These are phyloP conservation scores for Penicillium rolfsii DNA, from an alignment of 2,329 filamentous ascomycete genomes.

Conservation along the genomic window DNA sequence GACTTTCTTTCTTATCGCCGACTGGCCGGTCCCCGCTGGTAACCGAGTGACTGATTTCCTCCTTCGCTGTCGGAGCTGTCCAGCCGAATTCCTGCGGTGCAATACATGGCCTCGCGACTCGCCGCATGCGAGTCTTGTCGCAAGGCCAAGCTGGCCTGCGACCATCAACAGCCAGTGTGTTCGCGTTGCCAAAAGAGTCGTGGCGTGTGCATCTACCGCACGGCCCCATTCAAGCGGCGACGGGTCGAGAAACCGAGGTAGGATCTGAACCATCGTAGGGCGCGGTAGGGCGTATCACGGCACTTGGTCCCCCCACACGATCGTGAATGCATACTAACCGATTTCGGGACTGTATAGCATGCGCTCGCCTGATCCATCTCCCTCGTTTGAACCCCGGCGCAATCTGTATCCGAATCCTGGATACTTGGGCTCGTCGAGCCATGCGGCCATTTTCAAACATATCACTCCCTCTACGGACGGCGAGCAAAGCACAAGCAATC, in stretches of 20 bases:
- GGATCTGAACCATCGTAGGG: conserved; percentile 4
- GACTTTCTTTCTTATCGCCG: conserved; percentile 22
- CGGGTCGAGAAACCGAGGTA: conserved; percentile 28
- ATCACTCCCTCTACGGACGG: conserved; percentile 27
- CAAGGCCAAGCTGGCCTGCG: conserved; percentile 31
- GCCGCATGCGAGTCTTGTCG: conserved; percentile 33
- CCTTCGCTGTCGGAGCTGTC: conserved; percentile 13
- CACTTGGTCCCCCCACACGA: background rate
- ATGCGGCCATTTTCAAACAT: conserved; percentile 36
- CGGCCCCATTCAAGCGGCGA: conserved; percentile 32
- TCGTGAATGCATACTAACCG: background rate
- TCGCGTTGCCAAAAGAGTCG: conserved; percentile 23
- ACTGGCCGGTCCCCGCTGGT: conserved; percentile 22
- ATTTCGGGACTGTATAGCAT: conserved; percentile 10
- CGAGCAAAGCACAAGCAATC: conserved; percentile 14
- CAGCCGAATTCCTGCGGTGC: background rate
- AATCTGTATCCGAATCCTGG: conserved; percentile 35
- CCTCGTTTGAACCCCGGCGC: conserved; percentile 27
- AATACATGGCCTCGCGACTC: conserved; percentile 27
- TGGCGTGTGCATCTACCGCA: conserved; percentile 34
- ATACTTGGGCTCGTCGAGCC: conserved; percentile 35
- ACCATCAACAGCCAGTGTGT: conserved; percentile 29
- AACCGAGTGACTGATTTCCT: conserved; percentile 20
- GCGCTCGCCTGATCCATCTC: conserved; percentile 24
- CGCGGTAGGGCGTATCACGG: conserved; percentile 1